phyloP scores from a whole-genome alignment of 1,139 yeast genomes.

The Geotrichum australiense region DNA sequence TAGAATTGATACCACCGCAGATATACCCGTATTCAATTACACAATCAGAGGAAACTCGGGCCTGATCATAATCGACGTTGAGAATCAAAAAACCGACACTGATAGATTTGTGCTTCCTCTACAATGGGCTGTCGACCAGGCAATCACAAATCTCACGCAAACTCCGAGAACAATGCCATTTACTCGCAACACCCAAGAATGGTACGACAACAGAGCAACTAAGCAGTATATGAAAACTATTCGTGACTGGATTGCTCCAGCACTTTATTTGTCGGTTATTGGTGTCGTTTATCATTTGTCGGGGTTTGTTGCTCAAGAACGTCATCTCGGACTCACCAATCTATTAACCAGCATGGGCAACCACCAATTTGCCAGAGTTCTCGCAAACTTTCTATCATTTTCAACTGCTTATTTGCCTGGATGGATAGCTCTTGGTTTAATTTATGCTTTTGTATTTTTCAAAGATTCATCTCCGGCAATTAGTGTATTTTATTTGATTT shows the following conservation, averaged over 20 bases:
- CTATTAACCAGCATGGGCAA: constrained; percentile 33
- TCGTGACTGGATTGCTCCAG: constrained; percentile 33
- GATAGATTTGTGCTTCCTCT: constrained; percentile 32
- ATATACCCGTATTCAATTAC: constrained; percentile 29
- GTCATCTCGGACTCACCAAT: constrained; percentile 32
- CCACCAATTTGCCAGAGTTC: constrained; percentile 25
- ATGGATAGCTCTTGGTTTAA: constrained; percentile 32
- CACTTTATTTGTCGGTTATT: constrained; percentile 32
- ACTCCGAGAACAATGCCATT: constrained; percentile 31
- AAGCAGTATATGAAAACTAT: constrained; percentile 28
- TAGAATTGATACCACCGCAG: constrained; percentile 22
- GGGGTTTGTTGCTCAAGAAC: constrained; percentile 33
- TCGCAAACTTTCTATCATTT: constrained; percentile 29
- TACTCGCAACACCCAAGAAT: constrained; percentile 28
- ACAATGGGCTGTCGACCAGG: constrained; percentile 36
- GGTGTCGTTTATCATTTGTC: constrained; percentile 35
- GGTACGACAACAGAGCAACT: constrained; percentile 25
- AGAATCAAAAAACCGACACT: constrained; percentile 25
- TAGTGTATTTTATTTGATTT: constrained; percentile 31
- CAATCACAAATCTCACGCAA: constrained; percentile 28
- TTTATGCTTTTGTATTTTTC: constrained; percentile 25
- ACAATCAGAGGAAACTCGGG: constrained; percentile 35
- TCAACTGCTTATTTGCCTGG: constrained; percentile 30
- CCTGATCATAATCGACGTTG: constrained; percentile 25
- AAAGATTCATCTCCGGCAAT: constrained; percentile 28